Percentiles rank a stretch among this genome's conserved stretches.
Conservation (phyloP, 2,329 filamentous ascomycete genomes). For the Aspergillus transmontanensis region DNA sequence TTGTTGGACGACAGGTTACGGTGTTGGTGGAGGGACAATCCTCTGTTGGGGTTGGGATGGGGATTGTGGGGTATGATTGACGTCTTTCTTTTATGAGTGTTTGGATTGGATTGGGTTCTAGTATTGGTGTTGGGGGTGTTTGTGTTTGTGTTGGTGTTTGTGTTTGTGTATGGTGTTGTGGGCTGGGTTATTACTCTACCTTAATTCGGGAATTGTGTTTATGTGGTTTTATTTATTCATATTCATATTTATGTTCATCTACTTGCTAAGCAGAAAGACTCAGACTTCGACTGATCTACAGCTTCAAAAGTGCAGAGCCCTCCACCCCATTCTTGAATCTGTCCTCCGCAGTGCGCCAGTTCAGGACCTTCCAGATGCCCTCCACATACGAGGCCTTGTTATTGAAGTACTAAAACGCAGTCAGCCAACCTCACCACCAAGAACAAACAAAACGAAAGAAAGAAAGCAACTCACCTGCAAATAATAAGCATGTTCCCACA, state of each 20-base stretch:
- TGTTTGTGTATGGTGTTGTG: not conserved
- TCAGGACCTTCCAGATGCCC: conserved; percentile 88
- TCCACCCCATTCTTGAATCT: conserved; percentile 51
- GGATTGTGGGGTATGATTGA: conserved; percentile 37
- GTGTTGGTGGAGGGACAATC: conserved; percentile 24
- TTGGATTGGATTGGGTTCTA: too few relatives aligned
- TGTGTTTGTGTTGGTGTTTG: not conserved
- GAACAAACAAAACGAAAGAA: not conserved
- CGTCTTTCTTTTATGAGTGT: not conserved
- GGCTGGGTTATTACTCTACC: not conserved
- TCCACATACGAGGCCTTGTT: conserved; percentile 90
- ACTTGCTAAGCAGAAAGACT: too few relatives aligned
- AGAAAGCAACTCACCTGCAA: conserved; percentile 59
- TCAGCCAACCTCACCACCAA: not conserved
- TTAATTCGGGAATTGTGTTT: not conserved
- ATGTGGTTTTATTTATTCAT: not conserved
- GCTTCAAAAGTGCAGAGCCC: conserved; percentile 27
- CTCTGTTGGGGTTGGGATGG: conserved; percentile 26
- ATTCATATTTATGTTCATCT: not conserved
- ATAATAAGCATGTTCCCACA: conserved; percentile 96
- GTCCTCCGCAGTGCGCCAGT: conserved; percentile 84
- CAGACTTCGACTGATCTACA: conserved; percentile 1
- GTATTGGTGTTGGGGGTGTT: not conserved
- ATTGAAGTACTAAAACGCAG: conserved; percentile 72
- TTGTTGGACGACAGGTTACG: conserved; percentile 37